Base-by-base conservation (phyloP, 768 basidiomycete species). In the Lentinus brumalis region DNA sequence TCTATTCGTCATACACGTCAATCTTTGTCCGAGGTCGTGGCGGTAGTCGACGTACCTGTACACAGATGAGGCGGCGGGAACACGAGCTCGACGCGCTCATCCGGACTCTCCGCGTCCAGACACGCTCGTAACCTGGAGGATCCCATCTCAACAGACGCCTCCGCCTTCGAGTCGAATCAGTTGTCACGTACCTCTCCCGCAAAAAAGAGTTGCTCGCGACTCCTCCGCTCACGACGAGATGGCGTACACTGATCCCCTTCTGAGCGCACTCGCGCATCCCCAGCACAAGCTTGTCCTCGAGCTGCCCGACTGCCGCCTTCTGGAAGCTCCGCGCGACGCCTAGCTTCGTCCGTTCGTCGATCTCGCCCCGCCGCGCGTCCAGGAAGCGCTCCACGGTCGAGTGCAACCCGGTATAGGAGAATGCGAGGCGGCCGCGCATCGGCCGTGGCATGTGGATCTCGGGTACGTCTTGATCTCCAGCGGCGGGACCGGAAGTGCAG, bases 161-260 rank as follows among this genome's bases (percentile, higher is more conserved):
- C n/a, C n/a, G n/a, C n/a, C n/a, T n/a, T n/a, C n/a, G 51, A 26
- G 21, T 26, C 21, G 21, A 1, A 26, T 26, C 21, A 26, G 1
- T 26, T 26, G 21, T 2, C 21, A 26, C 21, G 21, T 52, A 92
- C 94, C 87, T 79, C 46, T 79, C 61, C 15, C 93, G 78, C 58
- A 98, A 75, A 65, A 80, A 86, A 26, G 64, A 47, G 67, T 99
- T 99, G 66, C 92, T 93, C 15, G 96, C 96, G 0, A 99, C 96
- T 2, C 96, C 96, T 0, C 96, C 96, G 60, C 93, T 94, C 15
- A 91, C 86, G 1, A 97, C 92, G 29, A 98, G 65, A 56, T 87
- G 78, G 11, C 71, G 73, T 4, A 92, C 74, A 8, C 67, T 54
- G 1, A 86, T 71, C n/a, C 75, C 80, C 26, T 78, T 67, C 9